A percentile compares a stretch with the other conserved stretches of the same genome.
Evolutionary conservation across 352 stramenopile species (phyloP).

Genomic region (Phytophthora boehmeriae): DNA sequence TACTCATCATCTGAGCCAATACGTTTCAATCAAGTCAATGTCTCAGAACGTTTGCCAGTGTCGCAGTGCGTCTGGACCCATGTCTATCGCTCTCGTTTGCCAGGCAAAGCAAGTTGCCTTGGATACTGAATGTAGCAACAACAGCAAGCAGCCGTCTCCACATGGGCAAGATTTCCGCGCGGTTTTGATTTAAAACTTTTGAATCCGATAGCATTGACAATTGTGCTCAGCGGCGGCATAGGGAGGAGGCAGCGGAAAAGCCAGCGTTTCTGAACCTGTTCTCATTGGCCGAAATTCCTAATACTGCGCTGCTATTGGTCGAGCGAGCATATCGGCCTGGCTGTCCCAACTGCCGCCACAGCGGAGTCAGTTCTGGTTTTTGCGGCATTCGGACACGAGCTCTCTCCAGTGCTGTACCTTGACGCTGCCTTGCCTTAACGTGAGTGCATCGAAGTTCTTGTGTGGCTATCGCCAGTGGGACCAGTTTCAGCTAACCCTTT

Average conservation of each 20-base stretch:
- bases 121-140: too few species aligned
- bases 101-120: too few species aligned
- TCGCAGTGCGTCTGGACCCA: too few species aligned
- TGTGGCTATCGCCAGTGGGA: not conserved
- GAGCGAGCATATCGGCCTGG: conserved; percentile 4
- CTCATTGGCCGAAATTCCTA: conserved; percentile 12
- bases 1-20: too few species aligned
- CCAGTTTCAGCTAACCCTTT: not conserved
- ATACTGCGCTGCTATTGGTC: too few species aligned
- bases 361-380: conserved; percentile 75
- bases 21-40: too few species aligned
- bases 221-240: not conserved
- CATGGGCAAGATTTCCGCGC: too few species aligned
- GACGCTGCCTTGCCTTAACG: conserved; percentile 6
- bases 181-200: too few species aligned
- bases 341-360: conserved; percentile 7
- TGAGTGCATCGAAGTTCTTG: not conserved
- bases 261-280: not conserved
- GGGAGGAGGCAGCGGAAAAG: not conserved
- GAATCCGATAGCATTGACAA: too few species aligned
- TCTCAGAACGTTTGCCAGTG: too few species aligned
- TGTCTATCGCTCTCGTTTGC: too few species aligned
- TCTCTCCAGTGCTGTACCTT: conserved; percentile 10
- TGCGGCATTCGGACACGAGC: not conserved
- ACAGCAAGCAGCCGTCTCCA: too few species aligned